Percentiles rank a stretch among this genome's conserved stretches.
Evolutionary conservation across 495 filamentous ascomycete species (phyloP).

Genomic region (Schizothecium vesticola): DNA sequence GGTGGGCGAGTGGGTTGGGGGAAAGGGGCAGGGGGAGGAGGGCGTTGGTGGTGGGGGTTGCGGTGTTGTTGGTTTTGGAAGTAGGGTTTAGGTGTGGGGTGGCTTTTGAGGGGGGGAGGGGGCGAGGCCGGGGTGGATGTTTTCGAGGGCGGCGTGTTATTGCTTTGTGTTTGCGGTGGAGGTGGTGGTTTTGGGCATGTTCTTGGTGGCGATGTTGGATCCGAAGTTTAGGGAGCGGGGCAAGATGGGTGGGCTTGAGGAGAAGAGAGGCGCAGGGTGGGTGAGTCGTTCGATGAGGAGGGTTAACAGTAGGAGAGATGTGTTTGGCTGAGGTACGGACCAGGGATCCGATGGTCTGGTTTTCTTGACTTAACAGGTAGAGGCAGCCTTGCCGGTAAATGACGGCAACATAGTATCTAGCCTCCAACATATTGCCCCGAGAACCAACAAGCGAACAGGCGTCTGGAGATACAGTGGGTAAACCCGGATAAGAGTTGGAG

Average conservation of each 20-base stretch:
- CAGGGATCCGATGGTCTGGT: background rate
- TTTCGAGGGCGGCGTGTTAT: slow-evolving; percentile 11
- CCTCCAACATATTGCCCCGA: background rate
- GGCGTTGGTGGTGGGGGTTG: background rate
- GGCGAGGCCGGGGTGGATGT: slow-evolving; percentile 1
- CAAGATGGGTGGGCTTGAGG: background rate
- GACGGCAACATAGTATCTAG: too few species aligned
- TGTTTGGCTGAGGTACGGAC: background rate
- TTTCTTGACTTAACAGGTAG: background rate
- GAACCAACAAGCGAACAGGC: background rate
- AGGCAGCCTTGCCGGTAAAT: background rate
- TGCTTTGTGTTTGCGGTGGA: slow-evolving; percentile 10
- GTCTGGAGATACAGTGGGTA: background rate
- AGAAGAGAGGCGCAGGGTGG: background rate
- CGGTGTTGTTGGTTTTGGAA: slow-evolving; percentile 11
- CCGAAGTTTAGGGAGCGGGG: background rate
- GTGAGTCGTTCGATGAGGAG: background rate
- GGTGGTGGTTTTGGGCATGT: slow-evolving; percentile 5
- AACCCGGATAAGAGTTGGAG: background rate
- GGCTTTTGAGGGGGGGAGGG: background rate
- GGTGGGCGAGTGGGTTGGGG: background rate
- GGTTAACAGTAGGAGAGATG: background rate
- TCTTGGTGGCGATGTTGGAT: background rate
- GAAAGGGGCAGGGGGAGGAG: background rate
- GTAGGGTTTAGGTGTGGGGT: slow-evolving; percentile 12